phyloP scores from a whole-genome alignment of 192 early-diverging fungal species.

The Blastocladiella britannica region DNA sequence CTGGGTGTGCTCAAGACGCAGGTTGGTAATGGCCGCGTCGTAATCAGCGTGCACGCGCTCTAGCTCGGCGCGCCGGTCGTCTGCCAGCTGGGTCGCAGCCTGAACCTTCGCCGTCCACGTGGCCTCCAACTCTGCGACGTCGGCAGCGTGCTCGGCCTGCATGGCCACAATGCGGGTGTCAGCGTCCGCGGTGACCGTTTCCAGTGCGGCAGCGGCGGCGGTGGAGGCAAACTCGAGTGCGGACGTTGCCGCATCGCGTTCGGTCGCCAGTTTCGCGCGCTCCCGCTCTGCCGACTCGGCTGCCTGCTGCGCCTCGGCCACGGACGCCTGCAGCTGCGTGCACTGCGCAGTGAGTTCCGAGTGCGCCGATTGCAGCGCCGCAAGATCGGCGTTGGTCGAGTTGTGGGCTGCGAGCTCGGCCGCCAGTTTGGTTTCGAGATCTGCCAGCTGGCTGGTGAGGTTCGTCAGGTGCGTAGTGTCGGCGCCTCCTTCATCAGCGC shows the following conservation, averaged over 20 bases:
- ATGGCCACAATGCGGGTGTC: too few species aligned
- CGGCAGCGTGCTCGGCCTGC: conserved; percentile 7
- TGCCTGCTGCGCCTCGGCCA: conserved; percentile 9
- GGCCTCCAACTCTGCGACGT: conserved; percentile 9
- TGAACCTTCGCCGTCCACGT: conserved; percentile 6
- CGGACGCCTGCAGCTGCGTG: conserved; percentile 11
- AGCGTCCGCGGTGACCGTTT: too few species aligned
- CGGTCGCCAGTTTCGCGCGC: conserved; percentile 3
- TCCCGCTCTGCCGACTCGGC: conserved; percentile 8
- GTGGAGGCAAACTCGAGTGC: conserved; percentile 3
- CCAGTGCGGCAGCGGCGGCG: too few species aligned
- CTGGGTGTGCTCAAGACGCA: conserved; percentile 15
- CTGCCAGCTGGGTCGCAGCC: conserved; percentile 7
- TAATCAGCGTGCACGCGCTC: conserved; percentile 4
- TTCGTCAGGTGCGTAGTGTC: too few species aligned
- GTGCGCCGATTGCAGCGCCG: too few species aligned
- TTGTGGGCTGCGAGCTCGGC: too few species aligned
- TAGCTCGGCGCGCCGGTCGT: conserved; percentile 6
- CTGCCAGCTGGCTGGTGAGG: too few species aligned
- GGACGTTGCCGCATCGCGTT: conserved; percentile 8
- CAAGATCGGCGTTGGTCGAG: too few species aligned
- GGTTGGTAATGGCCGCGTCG: conserved; percentile 12
- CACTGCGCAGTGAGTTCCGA: too few species aligned
- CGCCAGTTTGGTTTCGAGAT: too few species aligned
- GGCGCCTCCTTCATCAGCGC: not conserved